These are phyloP conservation scores for Coelastrella sp. DNA, from an alignment of 139 green algal species.

Conservation along the genomic window DNA sequence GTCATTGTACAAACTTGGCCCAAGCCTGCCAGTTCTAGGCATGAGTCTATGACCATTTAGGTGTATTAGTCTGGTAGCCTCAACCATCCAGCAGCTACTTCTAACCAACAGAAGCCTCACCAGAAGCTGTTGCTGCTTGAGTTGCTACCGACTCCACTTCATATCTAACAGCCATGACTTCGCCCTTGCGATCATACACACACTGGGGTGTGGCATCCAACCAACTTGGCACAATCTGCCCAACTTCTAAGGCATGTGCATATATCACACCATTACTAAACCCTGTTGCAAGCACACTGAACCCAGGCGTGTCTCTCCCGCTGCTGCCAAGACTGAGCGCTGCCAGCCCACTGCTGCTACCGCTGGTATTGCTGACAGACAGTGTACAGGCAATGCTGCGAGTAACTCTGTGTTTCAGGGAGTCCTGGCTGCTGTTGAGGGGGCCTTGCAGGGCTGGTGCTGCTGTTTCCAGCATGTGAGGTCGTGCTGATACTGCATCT, in stretches of 20 bases:
- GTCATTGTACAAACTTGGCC: too few relatives aligned
- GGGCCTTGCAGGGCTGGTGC: conserved; percentile 44
- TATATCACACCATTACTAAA: conserved; percentile 42
- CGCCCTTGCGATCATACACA: conserved; percentile 28
- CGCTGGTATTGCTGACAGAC: not conserved
- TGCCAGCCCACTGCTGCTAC: conserved; percentile 10
- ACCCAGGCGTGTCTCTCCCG: not conserved
- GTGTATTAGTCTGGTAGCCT: too few relatives aligned
- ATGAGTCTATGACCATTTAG: too few relatives aligned
- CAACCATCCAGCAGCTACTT: too few relatives aligned
- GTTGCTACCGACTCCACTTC: conserved; percentile 29
- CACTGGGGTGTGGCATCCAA: conserved; percentile 27
- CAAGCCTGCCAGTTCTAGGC: too few relatives aligned
- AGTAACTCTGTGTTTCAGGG: not conserved
- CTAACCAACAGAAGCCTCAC: not conserved
- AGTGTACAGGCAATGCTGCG: conserved; percentile 22
- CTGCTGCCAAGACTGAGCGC: not conserved
- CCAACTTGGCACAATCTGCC: conserved; percentile 30
- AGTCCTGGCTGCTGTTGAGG: conserved; percentile 24
- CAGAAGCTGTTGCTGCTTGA: too few relatives aligned
- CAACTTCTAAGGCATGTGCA: conserved; percentile 40
- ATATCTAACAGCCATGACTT: conserved; percentile 34
- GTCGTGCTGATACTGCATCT: conserved; percentile 15
- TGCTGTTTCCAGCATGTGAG: conserved; percentile 43
- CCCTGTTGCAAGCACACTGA: conserved; percentile 27